Evolutionary conservation across 345 rosid genomes (phyloP).

Genomic region (Gossypium longicalyx): DNA sequence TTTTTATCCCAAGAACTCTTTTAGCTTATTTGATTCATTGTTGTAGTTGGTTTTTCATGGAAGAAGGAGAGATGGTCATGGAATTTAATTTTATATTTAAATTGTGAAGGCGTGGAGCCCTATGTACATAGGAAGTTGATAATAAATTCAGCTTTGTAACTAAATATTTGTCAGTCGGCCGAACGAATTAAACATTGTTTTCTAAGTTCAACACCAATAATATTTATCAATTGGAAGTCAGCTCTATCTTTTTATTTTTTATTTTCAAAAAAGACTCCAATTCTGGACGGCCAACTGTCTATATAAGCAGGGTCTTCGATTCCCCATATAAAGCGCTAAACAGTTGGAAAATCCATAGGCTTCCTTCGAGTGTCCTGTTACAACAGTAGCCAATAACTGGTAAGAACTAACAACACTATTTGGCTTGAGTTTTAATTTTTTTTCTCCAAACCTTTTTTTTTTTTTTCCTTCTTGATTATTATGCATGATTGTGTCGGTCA

Average conservation of each 20-base stretch:
- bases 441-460: background rate
- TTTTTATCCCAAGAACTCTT: too few species aligned
- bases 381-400: background rate
- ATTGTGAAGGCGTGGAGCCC: constrained; percentile 3
- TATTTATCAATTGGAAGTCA: background rate
- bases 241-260: background rate
- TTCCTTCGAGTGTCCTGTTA: background rate
- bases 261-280: background rate
- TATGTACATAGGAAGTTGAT: background rate
- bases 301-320: background rate
- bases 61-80: too few species aligned
- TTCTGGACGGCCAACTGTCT: background rate
- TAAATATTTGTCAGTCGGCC: background rate
- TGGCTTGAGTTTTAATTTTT: background rate
- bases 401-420: constrained; percentile 7
- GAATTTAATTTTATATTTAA: background rate
- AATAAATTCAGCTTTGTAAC: background rate
- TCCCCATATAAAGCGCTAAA: background rate
- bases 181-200: background rate
- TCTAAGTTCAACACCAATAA: too few species aligned
- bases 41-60: background rate
- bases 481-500: background rate
- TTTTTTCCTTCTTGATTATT: background rate
- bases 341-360: background rate
- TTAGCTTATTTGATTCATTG: too few species aligned